Percentiles rank a stretch among this genome's conserved stretches.
phyloP scores from a whole-genome alignment of 192 early-diverging fungal genomes.

The Radiomyces spectabilis region DNA sequence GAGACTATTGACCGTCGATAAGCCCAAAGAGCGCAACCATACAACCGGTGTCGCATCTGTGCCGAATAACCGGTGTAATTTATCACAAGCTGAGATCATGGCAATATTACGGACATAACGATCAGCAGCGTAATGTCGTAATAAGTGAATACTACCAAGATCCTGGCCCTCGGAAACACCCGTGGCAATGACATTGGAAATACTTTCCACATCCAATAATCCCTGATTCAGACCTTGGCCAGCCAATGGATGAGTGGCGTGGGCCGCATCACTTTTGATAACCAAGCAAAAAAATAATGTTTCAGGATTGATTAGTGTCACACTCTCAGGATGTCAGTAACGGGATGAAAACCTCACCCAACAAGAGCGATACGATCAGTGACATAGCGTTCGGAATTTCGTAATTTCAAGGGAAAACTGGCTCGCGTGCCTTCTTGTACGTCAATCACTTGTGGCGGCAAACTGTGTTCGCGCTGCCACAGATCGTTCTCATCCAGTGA shows the following conservation, averaged over 20 bases:
- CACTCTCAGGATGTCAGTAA: too few relatives aligned
- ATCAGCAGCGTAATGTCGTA: constrained; percentile 71
- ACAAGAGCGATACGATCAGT: constrained; percentile 77
- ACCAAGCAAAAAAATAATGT: neutral
- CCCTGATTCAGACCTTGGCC: constrained; percentile 97
- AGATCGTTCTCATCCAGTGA: neutral
- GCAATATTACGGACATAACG: constrained; percentile 77
- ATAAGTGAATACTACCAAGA: constrained; percentile 66
- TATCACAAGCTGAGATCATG: constrained; percentile 81
- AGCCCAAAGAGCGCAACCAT: constrained; percentile 62
- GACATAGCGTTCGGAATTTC: constrained; percentile 72
- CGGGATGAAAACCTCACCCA: constrained; percentile 64
- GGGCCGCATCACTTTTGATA: constrained; percentile 78
- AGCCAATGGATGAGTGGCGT: constrained; percentile 91
- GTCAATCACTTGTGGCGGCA: constrained; percentile 56
- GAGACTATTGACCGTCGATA: constrained; percentile 61
- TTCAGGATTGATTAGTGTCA: too few relatives aligned
- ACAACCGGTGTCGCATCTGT: constrained; percentile 54
- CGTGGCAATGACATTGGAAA: constrained; percentile 54
- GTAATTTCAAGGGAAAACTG: constrained; percentile 78
- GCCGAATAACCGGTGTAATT: constrained; percentile 71
- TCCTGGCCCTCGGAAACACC: constrained; percentile 72
- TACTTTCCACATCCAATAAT: constrained; percentile 70
- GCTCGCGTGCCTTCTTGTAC: constrained; percentile 63
- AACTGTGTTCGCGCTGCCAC: constrained; percentile 12